Base-by-base conservation (phyloP, 768 basidiomycete genomes). In the Leucosporidium creatinivorum region DNA sequence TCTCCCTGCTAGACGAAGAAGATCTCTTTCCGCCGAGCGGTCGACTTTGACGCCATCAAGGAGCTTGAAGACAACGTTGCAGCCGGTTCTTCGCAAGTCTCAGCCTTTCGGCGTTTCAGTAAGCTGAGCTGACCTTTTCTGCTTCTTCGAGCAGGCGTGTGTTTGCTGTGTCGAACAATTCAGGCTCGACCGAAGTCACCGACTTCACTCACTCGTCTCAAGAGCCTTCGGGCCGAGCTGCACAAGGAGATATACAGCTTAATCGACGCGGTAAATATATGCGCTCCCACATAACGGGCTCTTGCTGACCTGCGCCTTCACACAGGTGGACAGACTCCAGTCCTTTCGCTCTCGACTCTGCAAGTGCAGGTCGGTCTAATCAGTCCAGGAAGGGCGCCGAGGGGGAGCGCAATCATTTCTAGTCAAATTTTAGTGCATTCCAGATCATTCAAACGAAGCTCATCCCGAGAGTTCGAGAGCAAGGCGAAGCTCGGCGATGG, bases 31-130 rank as follows among this genome's bases (percentile, higher is more conserved):
- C 28, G 39, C 2, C 58, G 47, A 17, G 49, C 49, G 4, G 21
- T 61, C 60, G 30, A 51, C 30, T 49, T 50, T 4, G 33, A 50
- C 21, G 60, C 60, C 28, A 30, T 61, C 48, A 49, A 51, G 30
- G 60, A 61, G 48, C 48, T 61, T 30, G 48, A 61, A 25, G 60
- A 61, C 60, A 49, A 61, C 48, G 23, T 61, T 12, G 36, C 5
- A 6, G 49, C 28, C 8, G 19, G 7, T 13, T 28, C 10, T 6
- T 12, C 3, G 58, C 48, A 3, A 7, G 39, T 59, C 33, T 6
- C 39, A 31, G 18, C 33, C 23, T 18, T 21, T 28, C 15, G 9
- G 17, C 9, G n/a, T n/a, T n/a, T 39, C 7, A 23, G 12, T 9
- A 19, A 25, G 23, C 28, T 8, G 8, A 8, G 10, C n/a, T 13